Percentiles rank a stretch among this genome's conserved stretches.
Evolutionary conservation across 1,284 basidiomycete genomes (phyloP).

Genomic region (Phaffia rhodozyma): DNA sequence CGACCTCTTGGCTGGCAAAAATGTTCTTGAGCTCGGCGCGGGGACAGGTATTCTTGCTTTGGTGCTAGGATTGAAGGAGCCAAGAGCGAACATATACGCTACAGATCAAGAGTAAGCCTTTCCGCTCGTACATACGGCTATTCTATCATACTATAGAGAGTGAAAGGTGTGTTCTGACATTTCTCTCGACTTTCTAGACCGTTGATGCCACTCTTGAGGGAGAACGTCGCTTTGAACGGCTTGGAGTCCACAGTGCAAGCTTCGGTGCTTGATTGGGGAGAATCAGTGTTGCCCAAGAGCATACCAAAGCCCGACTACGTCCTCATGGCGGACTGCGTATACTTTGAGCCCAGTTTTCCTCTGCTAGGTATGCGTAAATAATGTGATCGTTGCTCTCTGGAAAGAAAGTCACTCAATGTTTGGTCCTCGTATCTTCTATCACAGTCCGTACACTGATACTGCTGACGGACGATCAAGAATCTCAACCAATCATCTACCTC

Average conservation of each 20-base stretch:
- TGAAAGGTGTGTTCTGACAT: too few species aligned
- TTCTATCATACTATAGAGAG: too few species aligned
- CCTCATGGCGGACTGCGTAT: slow-evolving; percentile 22
- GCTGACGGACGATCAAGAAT: slow-evolving; percentile 16
- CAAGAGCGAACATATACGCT: slow-evolving; percentile 12
- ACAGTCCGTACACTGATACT: slow-evolving; percentile 18
- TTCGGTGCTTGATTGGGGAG: slow-evolving; percentile 20
- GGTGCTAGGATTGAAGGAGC: slow-evolving; percentile 17
- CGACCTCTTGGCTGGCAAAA: slow-evolving; percentile 14
- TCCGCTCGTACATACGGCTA: too few species aligned
- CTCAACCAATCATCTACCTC: slow-evolving; percentile 14
- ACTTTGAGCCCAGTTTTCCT: slow-evolving; percentile 19
- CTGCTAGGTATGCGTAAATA: not conserved
- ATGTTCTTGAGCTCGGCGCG: slow-evolving; percentile 20
- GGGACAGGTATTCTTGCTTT: slow-evolving; percentile 20
- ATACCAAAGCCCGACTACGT: slow-evolving; percentile 9
- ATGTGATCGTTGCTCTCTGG: not conserved
- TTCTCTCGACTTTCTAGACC: not conserved
- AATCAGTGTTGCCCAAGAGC: not conserved
- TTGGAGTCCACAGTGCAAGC: slow-evolving; percentile 14
- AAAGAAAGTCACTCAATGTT: not conserved
- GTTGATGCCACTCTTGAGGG: slow-evolving; percentile 19
- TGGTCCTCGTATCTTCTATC: not conserved
- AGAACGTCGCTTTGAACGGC: slow-evolving; percentile 20
- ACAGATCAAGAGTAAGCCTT: slow-evolving; percentile 20